Conservation (phyloP, 2,329 filamentous ascomycete genomes). For the Elsinoe ampelina region DNA sequence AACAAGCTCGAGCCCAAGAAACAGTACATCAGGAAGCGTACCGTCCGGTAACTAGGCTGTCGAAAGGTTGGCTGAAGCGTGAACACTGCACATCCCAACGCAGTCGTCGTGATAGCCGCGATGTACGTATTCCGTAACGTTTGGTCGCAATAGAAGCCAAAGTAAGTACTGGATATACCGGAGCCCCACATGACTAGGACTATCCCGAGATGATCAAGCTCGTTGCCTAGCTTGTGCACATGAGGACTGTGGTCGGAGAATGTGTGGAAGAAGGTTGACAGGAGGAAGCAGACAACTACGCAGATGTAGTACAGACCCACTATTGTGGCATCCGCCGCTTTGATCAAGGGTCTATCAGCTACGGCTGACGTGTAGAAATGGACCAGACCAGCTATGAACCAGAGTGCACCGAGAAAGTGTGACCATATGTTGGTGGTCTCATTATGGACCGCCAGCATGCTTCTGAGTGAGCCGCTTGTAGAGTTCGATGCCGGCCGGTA, state of each 20-base stretch:
- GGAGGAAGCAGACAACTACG: constrained; percentile 30
- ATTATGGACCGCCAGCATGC: constrained; percentile 10
- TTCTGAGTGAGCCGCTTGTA: background rate
- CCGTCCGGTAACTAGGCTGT: constrained; percentile 31
- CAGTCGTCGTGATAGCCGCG: constrained; percentile 26
- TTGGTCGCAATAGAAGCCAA: constrained; percentile 39
- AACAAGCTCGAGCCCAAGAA: constrained; percentile 35
- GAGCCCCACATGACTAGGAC: constrained; percentile 78
- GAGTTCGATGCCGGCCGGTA: constrained; percentile 10
- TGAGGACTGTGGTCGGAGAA: constrained; percentile 68
- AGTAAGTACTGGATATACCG: constrained; percentile 66
- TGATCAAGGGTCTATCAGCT: background rate
- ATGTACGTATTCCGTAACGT: constrained; percentile 28
- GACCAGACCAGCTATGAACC: constrained; percentile 20
- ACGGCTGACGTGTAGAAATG: constrained; percentile 21
- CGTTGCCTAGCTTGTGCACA: constrained; percentile 72
- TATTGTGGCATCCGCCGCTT: constrained; percentile 27
- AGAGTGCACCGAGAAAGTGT: constrained; percentile 22
- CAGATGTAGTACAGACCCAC: constrained; percentile 33
- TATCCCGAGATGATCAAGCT: constrained; percentile 85
- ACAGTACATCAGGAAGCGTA: constrained; percentile 34
- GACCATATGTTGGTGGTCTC: constrained; percentile 14
- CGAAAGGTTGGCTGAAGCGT: constrained; percentile 32
- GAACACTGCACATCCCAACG: constrained; percentile 29
- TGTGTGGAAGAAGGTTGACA: constrained; percentile 60